A percentile compares a stretch with the other conserved stretches of the same genome.
These are phyloP conservation scores for Glycine latifolia DNA, from an alignment of 306 rosid species.

Conservation along the genomic window DNA sequence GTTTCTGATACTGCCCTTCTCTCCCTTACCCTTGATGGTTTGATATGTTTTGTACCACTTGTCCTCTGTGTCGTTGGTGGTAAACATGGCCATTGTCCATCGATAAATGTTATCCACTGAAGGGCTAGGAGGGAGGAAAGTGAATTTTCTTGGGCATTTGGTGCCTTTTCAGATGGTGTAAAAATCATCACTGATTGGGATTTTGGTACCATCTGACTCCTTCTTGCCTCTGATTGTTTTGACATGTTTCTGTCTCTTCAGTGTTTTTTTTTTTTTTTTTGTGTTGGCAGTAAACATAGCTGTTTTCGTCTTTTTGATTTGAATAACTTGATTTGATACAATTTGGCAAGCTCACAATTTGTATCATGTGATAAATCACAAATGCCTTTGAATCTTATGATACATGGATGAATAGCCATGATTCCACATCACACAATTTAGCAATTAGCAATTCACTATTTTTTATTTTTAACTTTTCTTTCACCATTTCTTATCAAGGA, in stretches of 20 bases:
- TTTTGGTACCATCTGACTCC: not conserved
- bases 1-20: not conserved
- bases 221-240: not conserved
- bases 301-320: not conserved
- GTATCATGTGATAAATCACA: not conserved
- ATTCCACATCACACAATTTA: not conserved
- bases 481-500: too few relatives aligned
- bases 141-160: not conserved
- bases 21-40: not conserved
- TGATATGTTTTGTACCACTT: not conserved
- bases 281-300: not conserved
- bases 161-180: conserved; percentile 1
- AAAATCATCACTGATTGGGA: conserved; percentile 3
- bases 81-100: not conserved
- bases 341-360: not conserved
- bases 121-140: not conserved
- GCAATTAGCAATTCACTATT: too few relatives aligned
- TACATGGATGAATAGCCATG: not conserved
- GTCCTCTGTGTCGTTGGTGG: not conserved
- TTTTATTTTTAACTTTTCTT: too few relatives aligned
- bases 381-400: not conserved
- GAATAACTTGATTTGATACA: not conserved
- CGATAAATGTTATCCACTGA: not conserved
- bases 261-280: not conserved
- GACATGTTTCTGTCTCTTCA: conserved; percentile 8